Conservation (phyloP, 805 yeast genomes). For the Peterozyma toletana region DNA sequence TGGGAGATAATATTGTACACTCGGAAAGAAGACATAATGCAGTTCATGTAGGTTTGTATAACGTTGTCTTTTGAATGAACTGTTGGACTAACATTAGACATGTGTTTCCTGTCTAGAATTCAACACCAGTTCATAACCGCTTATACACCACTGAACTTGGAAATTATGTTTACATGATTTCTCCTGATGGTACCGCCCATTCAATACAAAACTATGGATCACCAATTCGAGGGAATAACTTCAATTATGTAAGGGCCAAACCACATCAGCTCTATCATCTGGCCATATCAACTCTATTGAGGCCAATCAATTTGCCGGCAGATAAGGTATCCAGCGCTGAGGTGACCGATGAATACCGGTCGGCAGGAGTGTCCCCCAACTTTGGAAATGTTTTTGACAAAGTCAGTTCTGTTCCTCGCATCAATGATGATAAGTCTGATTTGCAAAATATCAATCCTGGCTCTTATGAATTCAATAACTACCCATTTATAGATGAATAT, state of each 20-base stretch:
- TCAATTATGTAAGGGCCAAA: background rate
- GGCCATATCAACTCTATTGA: background rate
- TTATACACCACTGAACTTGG: background rate
- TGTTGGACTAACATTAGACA: too few species aligned
- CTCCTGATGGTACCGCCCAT: constrained; percentile 2
- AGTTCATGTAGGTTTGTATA: too few species aligned
- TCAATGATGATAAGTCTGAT: background rate
- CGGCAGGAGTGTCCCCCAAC: background rate
- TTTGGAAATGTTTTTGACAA: background rate
- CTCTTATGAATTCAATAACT: background rate
- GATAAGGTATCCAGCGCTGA: background rate
- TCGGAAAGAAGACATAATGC: too few species aligned
- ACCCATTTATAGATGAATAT: background rate
- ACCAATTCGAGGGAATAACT: background rate
- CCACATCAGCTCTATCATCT: background rate
- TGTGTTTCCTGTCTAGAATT: too few species aligned
- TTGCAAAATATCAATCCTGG: background rate
- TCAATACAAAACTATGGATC: background rate
- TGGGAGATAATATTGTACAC: too few species aligned
- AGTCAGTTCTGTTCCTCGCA: background rate
- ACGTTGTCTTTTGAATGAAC: too few species aligned
- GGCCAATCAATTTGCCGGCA: background rate
- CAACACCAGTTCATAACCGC: too few species aligned
- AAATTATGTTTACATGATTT: constrained; percentile 4
- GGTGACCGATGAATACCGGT: background rate